Evolutionary conservation across 2,329 filamentous ascomycete species (phyloP).

Genomic region (Penicillium sp.): DNA sequence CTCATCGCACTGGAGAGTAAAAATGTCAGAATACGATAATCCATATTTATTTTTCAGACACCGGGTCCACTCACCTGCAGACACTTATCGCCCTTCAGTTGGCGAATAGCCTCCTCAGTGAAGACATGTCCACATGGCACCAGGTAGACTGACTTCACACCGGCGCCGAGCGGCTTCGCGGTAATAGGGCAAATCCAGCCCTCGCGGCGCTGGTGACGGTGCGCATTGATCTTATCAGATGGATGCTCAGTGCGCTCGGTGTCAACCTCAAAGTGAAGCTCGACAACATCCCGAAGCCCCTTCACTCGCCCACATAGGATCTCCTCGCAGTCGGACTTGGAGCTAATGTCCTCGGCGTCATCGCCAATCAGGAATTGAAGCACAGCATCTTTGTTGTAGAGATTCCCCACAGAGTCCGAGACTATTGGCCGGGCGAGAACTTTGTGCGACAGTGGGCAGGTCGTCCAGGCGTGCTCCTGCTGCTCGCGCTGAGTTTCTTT

Average conservation of each 20-base stretch:
- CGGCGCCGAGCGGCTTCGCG: constrained; percentile 77
- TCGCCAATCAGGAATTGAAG: constrained; percentile 65
- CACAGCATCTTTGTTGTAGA: constrained; percentile 95
- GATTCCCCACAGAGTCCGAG: constrained; percentile 76
- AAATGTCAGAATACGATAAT: not conserved
- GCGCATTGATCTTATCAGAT: constrained; percentile 35
- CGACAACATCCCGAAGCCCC: constrained; percentile 80
- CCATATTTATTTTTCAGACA: not conserved
- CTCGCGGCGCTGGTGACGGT: constrained; percentile 47
- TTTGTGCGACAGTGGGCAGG: constrained; percentile 80
- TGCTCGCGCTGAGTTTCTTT: constrained; percentile 87
- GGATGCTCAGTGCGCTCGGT: constrained; percentile 40
- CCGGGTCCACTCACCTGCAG: constrained; percentile 46
- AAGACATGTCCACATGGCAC: constrained; percentile 97
- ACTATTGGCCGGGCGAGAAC: constrained; percentile 73
- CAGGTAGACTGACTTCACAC: constrained; percentile 78
- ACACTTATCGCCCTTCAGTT: constrained; percentile 67
- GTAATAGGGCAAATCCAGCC: constrained; percentile 84
- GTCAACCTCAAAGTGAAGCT: constrained; percentile 71
- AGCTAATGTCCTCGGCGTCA: constrained; percentile 53
- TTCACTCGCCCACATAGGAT: constrained; percentile 66
- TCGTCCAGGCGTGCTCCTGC: constrained; percentile 80
- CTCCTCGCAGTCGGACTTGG: constrained; percentile 61
- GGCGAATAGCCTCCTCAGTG: constrained; percentile 78
- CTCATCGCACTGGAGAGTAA: constrained; percentile 65